These are phyloP conservation scores for Scheffersomyces parashehatae DNA, from an alignment of 1,139 yeast genomes.

Conservation along the genomic window DNA sequence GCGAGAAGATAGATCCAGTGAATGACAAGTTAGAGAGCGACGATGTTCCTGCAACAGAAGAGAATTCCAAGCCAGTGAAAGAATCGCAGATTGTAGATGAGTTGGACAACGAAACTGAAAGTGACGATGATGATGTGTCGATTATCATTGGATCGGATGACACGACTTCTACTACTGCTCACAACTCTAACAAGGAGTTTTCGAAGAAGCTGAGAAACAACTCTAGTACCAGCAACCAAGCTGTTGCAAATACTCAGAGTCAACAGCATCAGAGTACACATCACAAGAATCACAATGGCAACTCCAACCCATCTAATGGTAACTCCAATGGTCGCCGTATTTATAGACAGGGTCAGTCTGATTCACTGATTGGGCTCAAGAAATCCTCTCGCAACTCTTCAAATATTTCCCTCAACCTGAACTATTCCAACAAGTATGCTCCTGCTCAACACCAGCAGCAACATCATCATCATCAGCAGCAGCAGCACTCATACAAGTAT, in stretches of 20 bases:
- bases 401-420: conserved; percentile 23
- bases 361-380: conserved; percentile 7
- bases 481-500: conserved; percentile 6
- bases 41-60: not conserved
- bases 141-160: conserved; percentile 45
- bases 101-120: conserved; percentile 7
- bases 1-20: conserved; percentile 2
- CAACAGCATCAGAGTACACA: conserved; percentile 3
- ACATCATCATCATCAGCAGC: not conserved
- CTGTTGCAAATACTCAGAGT: not conserved
- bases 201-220: conserved; percentile 7
- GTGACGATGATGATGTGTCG: conserved; percentile 42
- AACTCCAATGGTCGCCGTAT: too few species aligned
- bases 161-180: conserved; percentile 27
- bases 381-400: conserved; percentile 25
- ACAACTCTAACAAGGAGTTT: conserved; percentile 14
- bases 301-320: conserved; percentile 1
- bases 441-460: conserved; percentile 9
- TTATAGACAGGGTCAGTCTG: conserved; percentile 4
- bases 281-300: conserved; percentile 8
- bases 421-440: conserved; percentile 12
- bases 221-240: conserved; percentile 4
- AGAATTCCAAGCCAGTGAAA: conserved; percentile 6
- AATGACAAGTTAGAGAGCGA: conserved; percentile 1
- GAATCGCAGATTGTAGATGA: conserved; percentile 13